Evolutionary conservation across 352 stramenopile genomes (phyloP), one percentile per base, ranked within the genome.

Genomic region (Phytopythium vexans): DNA sequence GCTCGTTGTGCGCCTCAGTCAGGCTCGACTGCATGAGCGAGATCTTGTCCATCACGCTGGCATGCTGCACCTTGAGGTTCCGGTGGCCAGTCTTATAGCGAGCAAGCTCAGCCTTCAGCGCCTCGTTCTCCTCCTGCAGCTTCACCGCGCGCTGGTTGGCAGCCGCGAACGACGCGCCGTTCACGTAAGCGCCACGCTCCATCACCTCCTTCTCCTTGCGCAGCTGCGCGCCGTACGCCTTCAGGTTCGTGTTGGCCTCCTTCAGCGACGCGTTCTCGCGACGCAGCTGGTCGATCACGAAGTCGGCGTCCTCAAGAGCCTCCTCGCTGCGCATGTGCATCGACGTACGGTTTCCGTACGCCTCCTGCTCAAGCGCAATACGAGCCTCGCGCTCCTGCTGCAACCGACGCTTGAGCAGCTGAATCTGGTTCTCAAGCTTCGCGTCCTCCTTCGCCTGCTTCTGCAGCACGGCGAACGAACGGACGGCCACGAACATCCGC

Each of bases 341-440:
- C 9, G 82, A 92, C 41, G 79, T 68, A 41, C 82, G 82, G 45
- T 56, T 80, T 40, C 81, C 79, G 44, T 84, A 74, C 15, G 75
- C 72, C 54, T 87, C 73, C 46, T 88, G 79, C 68, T 92, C 82
- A 12, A 92, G 70, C 50, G 92, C 82, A 60, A 90, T 81, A 46
- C 87, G 83, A 16, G 87, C 87, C 54, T 96, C 78, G 38, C 82
- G 78, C 60, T 97, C 94, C 57, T 97, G 86, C 49, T 96, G 72
- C 38, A 98, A 65, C 41, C 96, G 92, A 50, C 85, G 81, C 77
- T 98, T 95, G 21, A 98, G 71, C 47, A 94, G 58, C 49, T 88
- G 78, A 48, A 98, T 95, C 70, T 98, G 93, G 71, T 98, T 98
- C 65, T 98, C 94, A 1, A 98, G 70, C 73, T 98, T 98, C 36